Conservation (phyloP, 768 basidiomycete genomes). For the Naganishia kalamii region DNA sequence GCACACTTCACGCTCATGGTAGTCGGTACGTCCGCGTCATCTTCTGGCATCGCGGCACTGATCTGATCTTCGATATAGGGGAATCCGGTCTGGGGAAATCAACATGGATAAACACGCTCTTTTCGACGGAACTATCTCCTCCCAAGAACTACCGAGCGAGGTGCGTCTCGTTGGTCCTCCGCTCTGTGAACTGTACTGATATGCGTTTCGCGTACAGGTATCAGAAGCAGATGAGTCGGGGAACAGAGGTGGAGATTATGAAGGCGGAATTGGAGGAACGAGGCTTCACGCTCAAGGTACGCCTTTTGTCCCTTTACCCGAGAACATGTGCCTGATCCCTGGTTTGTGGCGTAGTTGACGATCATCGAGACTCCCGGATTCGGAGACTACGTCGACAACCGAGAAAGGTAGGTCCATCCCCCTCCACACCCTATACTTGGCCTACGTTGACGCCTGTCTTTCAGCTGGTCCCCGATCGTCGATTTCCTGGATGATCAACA, state of each 20-base stretch:
- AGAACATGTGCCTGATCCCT: background rate
- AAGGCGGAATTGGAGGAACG: conserved; percentile 99
- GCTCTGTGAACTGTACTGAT: background rate
- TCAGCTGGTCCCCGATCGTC: conserved; percentile 94
- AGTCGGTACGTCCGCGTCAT: conserved; percentile 57
- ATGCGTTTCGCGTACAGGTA: background rate
- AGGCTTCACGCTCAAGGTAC: conserved; percentile 81
- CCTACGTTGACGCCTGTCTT: conserved; percentile 2
- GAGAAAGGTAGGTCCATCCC: conserved; percentile 65
- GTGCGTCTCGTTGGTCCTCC: too few species aligned
- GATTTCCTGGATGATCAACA: conserved; percentile 98
- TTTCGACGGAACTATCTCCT: conserved; percentile 92
- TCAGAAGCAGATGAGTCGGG: conserved; percentile 93
- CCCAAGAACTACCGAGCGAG: conserved; percentile 52
- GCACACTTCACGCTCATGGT: conserved; percentile 99
- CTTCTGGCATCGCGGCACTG: background rate
- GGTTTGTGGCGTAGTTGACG: conserved; percentile 54
- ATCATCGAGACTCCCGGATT: conserved; percentile 99
- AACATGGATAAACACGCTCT: conserved; percentile 95
- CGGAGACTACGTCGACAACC: conserved; percentile 99
- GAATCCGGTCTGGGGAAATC: conserved; percentile 99
- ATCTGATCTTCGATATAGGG: conserved; percentile 52
- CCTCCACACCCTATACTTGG: background rate
- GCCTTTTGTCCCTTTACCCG: background rate
- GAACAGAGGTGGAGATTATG: conserved; percentile 97